Percentiles rank a stretch among this genome's conserved stretches.
Evolutionary conservation across 352 stramenopile species (phyloP).

Genomic region (Phytophthora agathidicida): DNA sequence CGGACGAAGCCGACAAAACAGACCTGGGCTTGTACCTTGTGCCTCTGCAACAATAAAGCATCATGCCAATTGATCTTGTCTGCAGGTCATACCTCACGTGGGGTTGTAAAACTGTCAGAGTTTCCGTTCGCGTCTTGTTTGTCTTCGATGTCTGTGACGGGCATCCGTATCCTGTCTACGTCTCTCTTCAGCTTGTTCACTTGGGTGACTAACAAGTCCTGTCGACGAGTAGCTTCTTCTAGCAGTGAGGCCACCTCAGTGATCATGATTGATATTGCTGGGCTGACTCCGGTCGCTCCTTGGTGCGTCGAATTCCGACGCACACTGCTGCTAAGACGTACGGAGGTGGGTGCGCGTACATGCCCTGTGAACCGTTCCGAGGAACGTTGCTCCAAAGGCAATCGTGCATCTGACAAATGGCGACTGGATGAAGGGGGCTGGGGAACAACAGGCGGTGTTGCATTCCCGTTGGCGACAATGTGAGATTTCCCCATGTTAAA

Average conservation of each 20-base stretch:
- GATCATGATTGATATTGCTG: slow-evolving; percentile 54
- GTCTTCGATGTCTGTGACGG: neutral
- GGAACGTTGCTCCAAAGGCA: slow-evolving; percentile 28
- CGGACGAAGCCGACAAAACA: slow-evolving; percentile 12
- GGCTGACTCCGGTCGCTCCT: slow-evolving; percentile 22
- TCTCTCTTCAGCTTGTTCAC: slow-evolving; percentile 45
- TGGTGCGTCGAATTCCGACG: slow-evolving; percentile 30
- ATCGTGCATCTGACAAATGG: slow-evolving; percentile 15
- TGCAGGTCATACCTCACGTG: slow-evolving; percentile 1
- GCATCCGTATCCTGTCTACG: slow-evolving; percentile 27
- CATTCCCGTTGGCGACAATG: neutral
- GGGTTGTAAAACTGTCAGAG: slow-evolving; percentile 2
- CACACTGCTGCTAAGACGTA: slow-evolving; percentile 40
- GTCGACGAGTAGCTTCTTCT: slow-evolving; percentile 51
- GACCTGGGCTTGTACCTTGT: slow-evolving; percentile 27
- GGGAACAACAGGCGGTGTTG: neutral
- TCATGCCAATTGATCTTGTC: neutral
- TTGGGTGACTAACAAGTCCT: slow-evolving; percentile 50
- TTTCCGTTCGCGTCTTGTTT: slow-evolving; percentile 9
- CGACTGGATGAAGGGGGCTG: slow-evolving; percentile 10
- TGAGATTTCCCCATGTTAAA: neutral
- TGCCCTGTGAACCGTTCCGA: slow-evolving; percentile 30
- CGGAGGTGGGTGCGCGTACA: slow-evolving; percentile 38
- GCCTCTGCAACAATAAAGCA: slow-evolving; percentile 18
- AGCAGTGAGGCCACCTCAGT: slow-evolving; percentile 44